Conservation (phyloP, 2,329 filamentous ascomycete species). For the Parascedosporium putredinis region DNA sequence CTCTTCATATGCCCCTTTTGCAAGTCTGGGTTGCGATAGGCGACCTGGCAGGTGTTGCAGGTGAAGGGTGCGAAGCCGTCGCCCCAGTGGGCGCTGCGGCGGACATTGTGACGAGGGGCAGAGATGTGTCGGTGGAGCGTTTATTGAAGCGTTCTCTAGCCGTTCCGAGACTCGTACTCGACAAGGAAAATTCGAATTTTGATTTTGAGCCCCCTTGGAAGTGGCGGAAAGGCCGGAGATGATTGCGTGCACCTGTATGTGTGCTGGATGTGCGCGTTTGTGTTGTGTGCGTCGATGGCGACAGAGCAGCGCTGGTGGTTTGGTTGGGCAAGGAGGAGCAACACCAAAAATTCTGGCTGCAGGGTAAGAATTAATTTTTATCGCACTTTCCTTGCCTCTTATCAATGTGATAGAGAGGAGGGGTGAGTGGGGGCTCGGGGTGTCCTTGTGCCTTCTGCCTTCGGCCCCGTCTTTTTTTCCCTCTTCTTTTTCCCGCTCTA, state of each 20-base stretch:
- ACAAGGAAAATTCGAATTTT: not conserved
- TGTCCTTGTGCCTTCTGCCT: not conserved
- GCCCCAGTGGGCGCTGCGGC: constrained; percentile 21
- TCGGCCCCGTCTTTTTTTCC: not conserved
- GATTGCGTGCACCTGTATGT: not conserved
- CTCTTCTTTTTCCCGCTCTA: not conserved
- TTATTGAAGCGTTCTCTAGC: not conserved
- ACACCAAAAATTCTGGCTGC: not conserved
- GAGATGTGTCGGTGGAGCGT: not conserved
- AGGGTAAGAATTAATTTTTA: not conserved
- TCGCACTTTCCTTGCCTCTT: not conserved
- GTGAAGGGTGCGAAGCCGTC: constrained; percentile 73
- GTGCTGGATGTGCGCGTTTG: not conserved
- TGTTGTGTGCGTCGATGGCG: not conserved
- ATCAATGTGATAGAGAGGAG: not conserved
- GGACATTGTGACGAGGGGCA: constrained; percentile 10
- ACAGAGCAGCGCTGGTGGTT: not conserved
- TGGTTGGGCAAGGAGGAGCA: constrained; percentile 2
- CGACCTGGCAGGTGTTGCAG: constrained; percentile 96
- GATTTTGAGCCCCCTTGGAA: not conserved
- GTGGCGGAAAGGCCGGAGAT: not conserved
- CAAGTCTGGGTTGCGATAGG: constrained; percentile 85
- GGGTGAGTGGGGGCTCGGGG: no score
- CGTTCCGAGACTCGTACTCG: no score
- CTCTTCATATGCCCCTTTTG: constrained; percentile 96